Base-by-base conservation (phyloP, 495 filamentous ascomycete species). In the Neurospora pannonica region DNA sequence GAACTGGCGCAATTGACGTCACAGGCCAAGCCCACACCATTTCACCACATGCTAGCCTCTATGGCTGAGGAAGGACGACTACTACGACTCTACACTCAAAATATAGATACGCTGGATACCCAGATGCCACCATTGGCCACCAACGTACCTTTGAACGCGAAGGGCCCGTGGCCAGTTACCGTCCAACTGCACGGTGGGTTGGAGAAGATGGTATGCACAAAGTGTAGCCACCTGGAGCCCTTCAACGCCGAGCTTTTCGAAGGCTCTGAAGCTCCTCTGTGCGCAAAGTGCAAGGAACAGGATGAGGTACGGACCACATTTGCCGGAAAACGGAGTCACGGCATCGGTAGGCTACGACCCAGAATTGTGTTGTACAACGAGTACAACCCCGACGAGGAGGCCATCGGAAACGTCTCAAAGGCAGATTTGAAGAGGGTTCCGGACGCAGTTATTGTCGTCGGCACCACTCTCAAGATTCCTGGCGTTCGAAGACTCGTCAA, bases 361-460 rank as follows among this genome's bases (percentile, higher is more conserved):
- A 90, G 96, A 31, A 97, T 99, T 82, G 95, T 98, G 2, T 86
- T 99, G 34, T 99, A 99, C 85, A 97, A 99, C 82, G 96, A 99
- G 81, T 91, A 93, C 80, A 97, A 97, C 79, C 95, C 96, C 1
- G 96, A 99, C 75, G 93, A 95, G 70, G 95, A 97, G 75, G 95
- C 96, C 24, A 99, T 99, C 79, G 95, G 96, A 17, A 91, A 93
- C 9, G 93, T 97, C 15, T 92, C 95, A 74, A 90, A 88, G 69
- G 89, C 93, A 3, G 96, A 99, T 80, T 83, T 98, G 31, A 90
- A 92, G 71, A 89, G 90, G 38, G 88, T 94, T 42, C 96, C 96
- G 0, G 97, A 98, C 77, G 94, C 94, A 8, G 85, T 99, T 34
- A 90, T 99, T 72, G 97, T 99, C 37, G 97, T 97, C 19, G 96